Evolutionary conservation across 75 land plant species (phyloP).

Genomic region (Pinus tabuliformis): DNA sequence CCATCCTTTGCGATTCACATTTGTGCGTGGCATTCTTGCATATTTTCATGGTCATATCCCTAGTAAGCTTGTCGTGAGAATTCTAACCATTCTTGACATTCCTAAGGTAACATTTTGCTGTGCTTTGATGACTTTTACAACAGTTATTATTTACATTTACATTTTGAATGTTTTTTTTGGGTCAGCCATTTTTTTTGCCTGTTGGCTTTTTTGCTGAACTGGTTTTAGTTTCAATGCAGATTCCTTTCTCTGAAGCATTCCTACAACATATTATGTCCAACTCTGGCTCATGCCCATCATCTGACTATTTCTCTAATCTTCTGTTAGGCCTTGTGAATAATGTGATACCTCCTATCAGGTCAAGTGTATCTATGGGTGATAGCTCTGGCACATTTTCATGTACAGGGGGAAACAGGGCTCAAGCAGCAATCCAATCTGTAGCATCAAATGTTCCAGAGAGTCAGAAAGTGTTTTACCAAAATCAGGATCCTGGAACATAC

Average conservation of each 20-base stretch:
- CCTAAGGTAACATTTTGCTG: conserved; percentile 56
- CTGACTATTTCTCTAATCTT: conserved; percentile 82
- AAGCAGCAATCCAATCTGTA: conserved; percentile 40
- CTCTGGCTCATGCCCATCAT: conserved; percentile 61
- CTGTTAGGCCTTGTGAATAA: conserved; percentile 83
- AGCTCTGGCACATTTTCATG: conserved; percentile 32
- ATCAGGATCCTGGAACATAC: conserved; percentile 96
- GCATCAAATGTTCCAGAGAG: conserved; percentile 58
- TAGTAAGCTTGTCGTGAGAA: conserved; percentile 76
- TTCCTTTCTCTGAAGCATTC: conserved; percentile 93
- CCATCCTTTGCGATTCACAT: conserved; percentile 87
- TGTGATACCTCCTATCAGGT: conserved; percentile 74
- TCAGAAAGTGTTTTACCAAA: conserved; percentile 87
- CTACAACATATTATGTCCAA: conserved; percentile 60
- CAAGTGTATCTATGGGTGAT: conserved; percentile 47
- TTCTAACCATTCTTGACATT: conserved; percentile 75
- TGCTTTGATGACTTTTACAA: conserved; percentile 4
- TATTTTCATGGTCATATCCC: conserved; percentile 98
- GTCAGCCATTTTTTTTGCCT: background rate
- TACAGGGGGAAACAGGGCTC: conserved; percentile 32
- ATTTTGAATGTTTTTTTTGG: background rate
- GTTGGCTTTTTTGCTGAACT: background rate
- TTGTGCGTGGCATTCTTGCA: conserved; percentile 97
- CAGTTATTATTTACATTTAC: background rate
- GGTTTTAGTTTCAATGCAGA: conserved; percentile 42